Conservation (phyloP, 169 alveolate species). For the Theileria parva region DNA sequence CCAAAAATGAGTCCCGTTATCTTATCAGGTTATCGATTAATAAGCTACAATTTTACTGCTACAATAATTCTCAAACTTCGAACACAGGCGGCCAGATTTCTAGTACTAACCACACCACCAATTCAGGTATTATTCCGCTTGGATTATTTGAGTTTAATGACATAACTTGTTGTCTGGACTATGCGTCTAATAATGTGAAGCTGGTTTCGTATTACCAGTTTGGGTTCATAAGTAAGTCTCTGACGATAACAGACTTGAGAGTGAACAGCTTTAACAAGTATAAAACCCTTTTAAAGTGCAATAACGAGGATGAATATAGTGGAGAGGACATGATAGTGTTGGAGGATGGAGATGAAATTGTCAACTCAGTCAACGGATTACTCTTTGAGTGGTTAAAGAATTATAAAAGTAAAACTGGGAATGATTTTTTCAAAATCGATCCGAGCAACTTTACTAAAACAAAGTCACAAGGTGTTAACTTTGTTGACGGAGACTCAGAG, state of each 20-base stretch:
- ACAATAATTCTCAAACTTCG: not conserved
- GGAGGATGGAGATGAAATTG: not conserved
- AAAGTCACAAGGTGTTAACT: not conserved
- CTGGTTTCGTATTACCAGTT: conserved; percentile 61
- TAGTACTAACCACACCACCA: not conserved
- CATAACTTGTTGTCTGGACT: conserved; percentile 58
- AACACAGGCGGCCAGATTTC: not conserved
- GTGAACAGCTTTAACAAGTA: conserved; percentile 41
- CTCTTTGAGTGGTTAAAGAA: conserved; percentile 48
- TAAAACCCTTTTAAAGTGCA: conserved; percentile 40
- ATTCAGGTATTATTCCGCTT: conserved; percentile 18
- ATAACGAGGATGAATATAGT: not conserved
- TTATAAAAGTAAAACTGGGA: conserved; percentile 57
- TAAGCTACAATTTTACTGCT: conserved; percentile 28
- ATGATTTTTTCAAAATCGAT: conserved; percentile 39
- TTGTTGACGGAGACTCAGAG: not conserved
- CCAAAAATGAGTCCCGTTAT: conserved; percentile 23
- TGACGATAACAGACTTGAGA: conserved; percentile 51
- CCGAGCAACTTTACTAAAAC: conserved; percentile 23
- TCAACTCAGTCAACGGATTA: conserved; percentile 36
- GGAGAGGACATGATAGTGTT: conserved; percentile 10
- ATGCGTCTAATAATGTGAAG: conserved; percentile 37
- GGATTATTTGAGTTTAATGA: conserved; percentile 36
- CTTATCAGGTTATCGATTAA: conserved; percentile 28
- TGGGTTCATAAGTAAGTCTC: conserved; percentile 55